These are phyloP conservation scores for Wickerhamiella sergipiensis DNA, from an alignment of 805 yeast species.

Conservation along the genomic window DNA sequence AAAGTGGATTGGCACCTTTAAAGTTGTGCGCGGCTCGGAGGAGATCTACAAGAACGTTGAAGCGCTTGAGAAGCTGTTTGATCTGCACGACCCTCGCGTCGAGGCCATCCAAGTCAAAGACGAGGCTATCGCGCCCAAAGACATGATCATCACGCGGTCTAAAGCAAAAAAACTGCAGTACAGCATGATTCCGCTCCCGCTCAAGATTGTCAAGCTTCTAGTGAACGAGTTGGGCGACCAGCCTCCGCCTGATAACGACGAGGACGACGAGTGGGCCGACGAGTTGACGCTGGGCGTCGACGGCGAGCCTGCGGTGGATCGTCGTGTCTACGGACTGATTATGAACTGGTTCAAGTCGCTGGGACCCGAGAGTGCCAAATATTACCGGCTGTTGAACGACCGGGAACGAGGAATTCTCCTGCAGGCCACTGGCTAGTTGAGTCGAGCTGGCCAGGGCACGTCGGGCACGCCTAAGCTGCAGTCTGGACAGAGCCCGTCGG, in stretches of 20 bases:
- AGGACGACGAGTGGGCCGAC: slow-evolving; percentile 30
- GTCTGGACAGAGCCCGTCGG: too few relatives aligned
- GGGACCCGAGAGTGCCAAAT: slow-evolving; percentile 9
- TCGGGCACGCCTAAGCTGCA: too few relatives aligned
- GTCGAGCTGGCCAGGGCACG: too few relatives aligned
- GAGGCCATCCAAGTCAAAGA: slow-evolving; percentile 47
- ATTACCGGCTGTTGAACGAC: slow-evolving; percentile 11
- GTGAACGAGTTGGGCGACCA: slow-evolving; percentile 48
- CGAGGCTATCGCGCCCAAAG: slow-evolving; percentile 51
- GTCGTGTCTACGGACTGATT: slow-evolving; percentile 15
- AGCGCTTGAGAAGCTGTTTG: slow-evolving; percentile 57
- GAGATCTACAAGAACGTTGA: slow-evolving; percentile 50
- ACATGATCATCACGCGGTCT: slow-evolving; percentile 66
- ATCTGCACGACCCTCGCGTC: slow-evolving; percentile 42
- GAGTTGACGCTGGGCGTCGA: slow-evolving; percentile 17
- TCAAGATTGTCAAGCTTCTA: slow-evolving; percentile 60
- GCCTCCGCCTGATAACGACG: slow-evolving; percentile 33
- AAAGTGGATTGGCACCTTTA: slow-evolving; percentile 76
- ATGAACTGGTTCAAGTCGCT: slow-evolving; percentile 19
- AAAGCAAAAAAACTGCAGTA: slow-evolving; percentile 54
- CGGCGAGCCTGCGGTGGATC: slow-evolving; percentile 15
- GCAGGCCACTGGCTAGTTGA: slow-evolving; percentile 2
- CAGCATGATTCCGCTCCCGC: slow-evolving; percentile 52
- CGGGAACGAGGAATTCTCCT: slow-evolving; percentile 11
- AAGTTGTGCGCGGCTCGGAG: slow-evolving; percentile 64